These are phyloP conservation scores for Tylopilus rubrobrunneus DNA, from an alignment of 768 basidiomycete genomes.

Conservation along the genomic window DNA sequence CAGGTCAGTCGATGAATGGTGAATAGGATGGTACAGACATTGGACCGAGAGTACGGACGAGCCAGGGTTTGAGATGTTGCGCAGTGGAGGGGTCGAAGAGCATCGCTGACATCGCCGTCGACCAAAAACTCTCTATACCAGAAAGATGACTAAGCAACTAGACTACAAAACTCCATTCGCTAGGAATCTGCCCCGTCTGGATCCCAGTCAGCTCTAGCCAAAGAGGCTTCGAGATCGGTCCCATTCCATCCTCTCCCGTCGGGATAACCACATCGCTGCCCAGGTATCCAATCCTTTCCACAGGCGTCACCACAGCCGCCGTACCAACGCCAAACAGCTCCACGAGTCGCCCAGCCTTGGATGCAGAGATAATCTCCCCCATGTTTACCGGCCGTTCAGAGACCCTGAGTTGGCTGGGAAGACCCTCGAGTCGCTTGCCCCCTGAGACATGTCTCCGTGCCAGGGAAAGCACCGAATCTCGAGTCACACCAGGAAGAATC, in stretches of 20 bases:
- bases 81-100: slow-evolving; percentile 63
- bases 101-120: slow-evolving; percentile 37
- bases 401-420: slow-evolving; percentile 55
- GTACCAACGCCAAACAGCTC: slow-evolving; percentile 52
- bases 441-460: slow-evolving; percentile 56
- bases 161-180: slow-evolving; percentile 74
- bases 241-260: slow-evolving; percentile 70
- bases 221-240: slow-evolving; percentile 52
- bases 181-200: slow-evolving; percentile 72
- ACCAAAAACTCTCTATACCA: slow-evolving; percentile 1
- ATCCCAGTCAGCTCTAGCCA: slow-evolving; percentile 52
- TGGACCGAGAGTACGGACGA: slow-evolving; percentile 83
- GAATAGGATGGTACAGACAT: slow-evolving; percentile 48
- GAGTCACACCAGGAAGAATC: slow-evolving; percentile 67
- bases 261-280: slow-evolving; percentile 53
- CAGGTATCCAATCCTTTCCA: slow-evolving; percentile 55
- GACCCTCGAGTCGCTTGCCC: slow-evolving; percentile 40
- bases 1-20: neutral
- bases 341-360: slow-evolving; percentile 38
- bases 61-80: slow-evolving; percentile 79
- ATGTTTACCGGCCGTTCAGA: slow-evolving; percentile 73
- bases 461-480: slow-evolving; percentile 48
- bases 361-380: slow-evolving; percentile 60
- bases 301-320: slow-evolving; percentile 51
- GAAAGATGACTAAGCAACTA: slow-evolving; percentile 14